Evolutionary conservation across 805 yeast species (phyloP).

Genomic region (Lipomyces sp.): DNA sequence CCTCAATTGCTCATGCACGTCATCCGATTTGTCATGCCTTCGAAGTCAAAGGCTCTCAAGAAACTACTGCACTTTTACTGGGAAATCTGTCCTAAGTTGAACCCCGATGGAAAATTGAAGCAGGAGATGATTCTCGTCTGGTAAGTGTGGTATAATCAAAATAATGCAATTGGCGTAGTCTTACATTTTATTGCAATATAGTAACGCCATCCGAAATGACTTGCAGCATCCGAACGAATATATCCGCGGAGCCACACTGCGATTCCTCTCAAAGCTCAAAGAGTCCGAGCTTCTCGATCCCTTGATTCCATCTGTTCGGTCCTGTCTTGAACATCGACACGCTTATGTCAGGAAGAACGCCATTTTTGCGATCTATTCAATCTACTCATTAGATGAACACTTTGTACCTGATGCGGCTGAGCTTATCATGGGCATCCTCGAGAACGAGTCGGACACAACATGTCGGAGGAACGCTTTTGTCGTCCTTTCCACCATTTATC

Average conservation of each 20-base stretch:
- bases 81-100: constrained; percentile 96
- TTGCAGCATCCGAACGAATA: constrained; percentile 98
- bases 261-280: constrained; percentile 85
- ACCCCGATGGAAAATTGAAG: constrained; percentile 84
- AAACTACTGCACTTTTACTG: constrained; percentile 92
- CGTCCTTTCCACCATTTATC: constrained; percentile 77
- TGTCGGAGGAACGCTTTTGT: constrained; percentile 96
- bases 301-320: constrained; percentile 87
- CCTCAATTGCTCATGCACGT: constrained; percentile 95
- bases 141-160: constrained; percentile 11
- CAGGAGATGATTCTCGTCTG: constrained; percentile 99
- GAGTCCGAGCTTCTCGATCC: constrained; percentile 96
- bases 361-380: constrained; percentile 83
- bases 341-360: constrained; percentile 98
- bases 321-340: constrained; percentile 93
- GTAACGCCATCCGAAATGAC: constrained; percentile 94
- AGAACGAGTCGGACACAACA: constrained; percentile 85
- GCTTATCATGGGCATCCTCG: constrained; percentile 70
- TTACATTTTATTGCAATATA: neutral
- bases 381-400: constrained; percentile 80
- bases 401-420: constrained; percentile 96
- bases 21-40: constrained; percentile 96
- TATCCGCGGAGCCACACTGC: constrained; percentile 91
- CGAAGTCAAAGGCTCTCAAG: constrained; percentile 86
- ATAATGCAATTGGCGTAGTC: constrained; percentile 1